Percentiles rank a stretch among this genome's conserved stretches.
phyloP scores from a whole-genome alignment of 352 stramenopile species.

The Globisporangium barbulae region DNA sequence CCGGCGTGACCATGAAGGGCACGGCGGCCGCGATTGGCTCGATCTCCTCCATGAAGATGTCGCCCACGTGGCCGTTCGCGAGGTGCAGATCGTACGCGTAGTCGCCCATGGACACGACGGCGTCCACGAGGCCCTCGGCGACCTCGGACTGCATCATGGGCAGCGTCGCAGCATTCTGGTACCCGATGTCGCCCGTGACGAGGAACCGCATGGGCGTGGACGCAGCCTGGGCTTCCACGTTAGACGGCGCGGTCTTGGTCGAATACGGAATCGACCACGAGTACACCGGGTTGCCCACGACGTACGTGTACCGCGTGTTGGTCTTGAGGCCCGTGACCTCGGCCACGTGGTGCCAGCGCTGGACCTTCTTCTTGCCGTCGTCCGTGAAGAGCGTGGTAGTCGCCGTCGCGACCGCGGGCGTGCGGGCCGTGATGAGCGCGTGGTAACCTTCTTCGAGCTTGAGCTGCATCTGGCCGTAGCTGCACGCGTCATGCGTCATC shows the following conservation, averaged over 20 bases:
- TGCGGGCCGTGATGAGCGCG: slow-evolving; percentile 36
- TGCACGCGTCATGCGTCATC: slow-evolving; percentile 66
- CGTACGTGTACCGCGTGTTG: slow-evolving; percentile 77
- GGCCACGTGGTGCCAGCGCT: slow-evolving; percentile 70
- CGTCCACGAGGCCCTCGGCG: slow-evolving; percentile 67
- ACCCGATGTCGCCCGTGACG: slow-evolving; percentile 86
- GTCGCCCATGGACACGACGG: slow-evolving; percentile 84
- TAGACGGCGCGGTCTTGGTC: slow-evolving; percentile 65
- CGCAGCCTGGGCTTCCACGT: slow-evolving; percentile 20
- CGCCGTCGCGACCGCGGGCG: slow-evolving; percentile 35
- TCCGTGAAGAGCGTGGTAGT: slow-evolving; percentile 71
- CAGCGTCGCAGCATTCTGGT: slow-evolving; percentile 85
- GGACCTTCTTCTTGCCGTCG: slow-evolving; percentile 46
- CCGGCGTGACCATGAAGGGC: slow-evolving; percentile 88
- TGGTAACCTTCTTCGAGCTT: slow-evolving; percentile 61
- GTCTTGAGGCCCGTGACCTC: slow-evolving; percentile 56
- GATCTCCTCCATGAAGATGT: slow-evolving; percentile 91
- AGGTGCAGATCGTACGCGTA: slow-evolving; percentile 89
- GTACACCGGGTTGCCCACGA: slow-evolving; percentile 72
- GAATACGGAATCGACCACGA: slow-evolving; percentile 79
- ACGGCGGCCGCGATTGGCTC: slow-evolving; percentile 77
- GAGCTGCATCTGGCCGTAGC: slow-evolving; percentile 37
- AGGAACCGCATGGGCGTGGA: slow-evolving; percentile 58
- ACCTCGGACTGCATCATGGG: slow-evolving; percentile 88
- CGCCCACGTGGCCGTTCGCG: slow-evolving; percentile 71